phyloP scores from a whole-genome alignment of 176 grass and related monocot species.

The Musa acuminata region DNA sequence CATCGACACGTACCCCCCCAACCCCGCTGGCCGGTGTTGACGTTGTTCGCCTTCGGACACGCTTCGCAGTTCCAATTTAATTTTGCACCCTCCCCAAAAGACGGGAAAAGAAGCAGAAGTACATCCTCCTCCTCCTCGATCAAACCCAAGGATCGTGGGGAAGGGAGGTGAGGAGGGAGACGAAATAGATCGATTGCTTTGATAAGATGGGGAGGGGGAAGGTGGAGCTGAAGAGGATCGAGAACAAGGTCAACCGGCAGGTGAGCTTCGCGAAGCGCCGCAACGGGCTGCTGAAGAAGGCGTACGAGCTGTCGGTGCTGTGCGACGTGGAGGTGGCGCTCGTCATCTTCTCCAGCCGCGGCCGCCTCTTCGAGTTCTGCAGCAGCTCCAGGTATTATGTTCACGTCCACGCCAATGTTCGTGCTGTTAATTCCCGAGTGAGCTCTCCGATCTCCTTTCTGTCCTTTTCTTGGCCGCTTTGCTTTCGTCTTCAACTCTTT shows the following conservation, averaged over 20 bases:
- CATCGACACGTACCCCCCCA: neutral
- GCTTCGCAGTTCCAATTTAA: neutral
- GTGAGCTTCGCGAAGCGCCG: conserved; percentile 7
- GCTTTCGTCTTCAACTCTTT: too few species aligned
- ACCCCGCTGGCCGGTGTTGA: neutral
- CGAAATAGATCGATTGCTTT: too few species aligned
- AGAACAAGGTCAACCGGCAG: conserved; percentile 3
- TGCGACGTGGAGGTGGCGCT: conserved; percentile 3
- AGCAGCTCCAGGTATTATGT: neutral
- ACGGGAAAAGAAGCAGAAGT: too few species aligned
- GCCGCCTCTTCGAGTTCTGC: conserved; percentile 8
- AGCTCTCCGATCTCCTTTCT: too few species aligned
- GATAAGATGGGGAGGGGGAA: neutral
- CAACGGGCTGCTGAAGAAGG: conserved; percentile 2
- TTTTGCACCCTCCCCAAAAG: too few species aligned
- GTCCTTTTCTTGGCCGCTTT: too few species aligned
- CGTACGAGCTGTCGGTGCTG: conserved; percentile 6
- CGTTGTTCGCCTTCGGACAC: neutral
- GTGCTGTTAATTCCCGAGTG: neutral
- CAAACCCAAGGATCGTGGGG: too few species aligned
- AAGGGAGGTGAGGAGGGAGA: too few species aligned
- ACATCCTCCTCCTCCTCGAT: too few species aligned
- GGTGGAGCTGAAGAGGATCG: conserved; percentile 12
- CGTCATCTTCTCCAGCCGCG: neutral
- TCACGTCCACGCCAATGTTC: neutral